These are phyloP conservation scores for Clitoria ternatea DNA, from an alignment of 306 rosid species.

Conservation along the genomic window DNA sequence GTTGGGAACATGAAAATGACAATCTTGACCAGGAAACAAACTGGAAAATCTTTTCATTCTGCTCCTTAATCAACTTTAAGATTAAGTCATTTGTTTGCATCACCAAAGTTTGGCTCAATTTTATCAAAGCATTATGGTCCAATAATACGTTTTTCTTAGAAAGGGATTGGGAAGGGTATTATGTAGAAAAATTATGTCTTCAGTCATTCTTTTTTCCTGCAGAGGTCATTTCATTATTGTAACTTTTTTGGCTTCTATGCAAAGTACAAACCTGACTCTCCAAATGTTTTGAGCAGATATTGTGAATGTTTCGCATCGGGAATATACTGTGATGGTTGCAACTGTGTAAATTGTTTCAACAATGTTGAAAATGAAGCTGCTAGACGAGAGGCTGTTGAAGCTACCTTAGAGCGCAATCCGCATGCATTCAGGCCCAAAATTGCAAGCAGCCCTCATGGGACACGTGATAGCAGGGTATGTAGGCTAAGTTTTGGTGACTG, in stretches of 20 bases:
- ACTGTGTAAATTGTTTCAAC: constrained; percentile 93
- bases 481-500: constrained; percentile 12
- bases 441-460: constrained; percentile 95
- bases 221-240: not conserved
- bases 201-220: not conserved
- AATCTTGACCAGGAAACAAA: not conserved
- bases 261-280: constrained; percentile 26
- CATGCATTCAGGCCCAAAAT: constrained; percentile 99
- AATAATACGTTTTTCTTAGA: constrained; percentile 6
- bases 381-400: constrained; percentile 95
- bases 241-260: not conserved
- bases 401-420: constrained; percentile 98
- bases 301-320: constrained; percentile 99
- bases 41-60: not conserved
- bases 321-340: constrained; percentile 98
- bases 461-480: constrained; percentile 69
- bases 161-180: not conserved
- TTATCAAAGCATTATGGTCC: constrained; percentile 10
- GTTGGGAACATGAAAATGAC: not conserved
- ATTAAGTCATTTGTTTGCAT: constrained; percentile 6
- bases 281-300: constrained; percentile 65
- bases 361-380: constrained; percentile 95
- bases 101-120: constrained; percentile 4
- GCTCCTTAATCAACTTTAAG: not conserved
- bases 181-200: not conserved